Evolutionary conservation across 805 yeast genomes (phyloP), one percentile per base, ranked within the genome.

Genomic region (Grigorovia humatica): DNA sequence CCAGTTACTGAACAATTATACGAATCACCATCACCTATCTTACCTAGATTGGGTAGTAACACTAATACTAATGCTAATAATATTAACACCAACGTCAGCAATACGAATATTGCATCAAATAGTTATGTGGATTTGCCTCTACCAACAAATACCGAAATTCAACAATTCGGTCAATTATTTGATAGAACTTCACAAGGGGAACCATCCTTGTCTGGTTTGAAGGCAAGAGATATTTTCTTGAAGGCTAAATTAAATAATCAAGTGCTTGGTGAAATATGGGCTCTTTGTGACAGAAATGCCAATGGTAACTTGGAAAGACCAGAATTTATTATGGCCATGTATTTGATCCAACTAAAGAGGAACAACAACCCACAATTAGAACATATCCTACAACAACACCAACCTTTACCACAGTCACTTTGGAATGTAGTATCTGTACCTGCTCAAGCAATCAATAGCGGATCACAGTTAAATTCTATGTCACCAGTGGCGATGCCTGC

Each of bases 271-370:
- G 85, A 83, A 64, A 83, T 93, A 53, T 93, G 99, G 99, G 78
- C 78, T 50, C 73, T 91, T 52, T 93, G 86, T 45, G 99, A 93
- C 65, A 80, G 81, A 54, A 77, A 78, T 50, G 82, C 82, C 58
- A 69, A 78, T 1, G 99, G 99, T 5, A 74, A 78, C 51, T 78
- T 93, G 59, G 75, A 78, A 52, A 78, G 82, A 62, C 76, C 82
- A 15, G 90, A 88, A 64, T 93, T 93, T 60, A 79, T 88, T 46
- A 79, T 91, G 60, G 97, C 98, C 8, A 91, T 93, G 99, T 95
- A 87, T 68, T 75, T 93, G 64, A 88, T 93, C 56, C 97, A 91
- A 67, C 52, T 66, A 30, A 52, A 61, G 9, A 82, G 88, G 58
- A 71, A 84, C 35, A 73, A 46, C 35, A 46, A 46, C 13, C 86